These are phyloP conservation scores for Orbilia ellipsospora DNA, from an alignment of 2,329 filamentous ascomycete genomes.

Conservation along the genomic window DNA sequence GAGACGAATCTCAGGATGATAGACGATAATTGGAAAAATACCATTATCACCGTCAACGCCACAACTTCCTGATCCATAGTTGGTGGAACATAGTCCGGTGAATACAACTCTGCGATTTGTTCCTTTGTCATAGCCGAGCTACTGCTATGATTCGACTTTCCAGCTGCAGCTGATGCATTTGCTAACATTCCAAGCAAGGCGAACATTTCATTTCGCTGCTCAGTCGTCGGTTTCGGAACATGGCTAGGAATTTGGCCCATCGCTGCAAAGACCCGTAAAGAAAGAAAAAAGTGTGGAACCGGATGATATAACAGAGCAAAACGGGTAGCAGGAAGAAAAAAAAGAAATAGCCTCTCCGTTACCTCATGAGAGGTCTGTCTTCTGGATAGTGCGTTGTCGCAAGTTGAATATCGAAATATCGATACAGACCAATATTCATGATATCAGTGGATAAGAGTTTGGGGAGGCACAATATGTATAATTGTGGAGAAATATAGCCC, in stretches of 20 bases:
- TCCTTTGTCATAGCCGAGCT: slow-evolving; percentile 21
- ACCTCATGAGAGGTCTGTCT: background rate
- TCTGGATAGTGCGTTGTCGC: slow-evolving; percentile 27
- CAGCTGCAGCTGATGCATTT: slow-evolving; percentile 14
- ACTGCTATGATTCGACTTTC: background rate
- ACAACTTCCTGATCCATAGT: slow-evolving; percentile 33
- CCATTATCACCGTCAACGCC: slow-evolving; percentile 26
- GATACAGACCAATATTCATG: slow-evolving; percentile 3
- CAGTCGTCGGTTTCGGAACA: slow-evolving; percentile 48
- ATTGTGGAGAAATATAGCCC: slow-evolving; percentile 48
- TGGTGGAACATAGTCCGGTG: slow-evolving; percentile 42
- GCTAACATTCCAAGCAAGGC: slow-evolving; percentile 27
- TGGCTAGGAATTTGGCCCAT: slow-evolving; percentile 52
- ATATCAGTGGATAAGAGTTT: slow-evolving; percentile 12
- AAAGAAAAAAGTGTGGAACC: background rate
- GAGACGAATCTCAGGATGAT: slow-evolving; percentile 46
- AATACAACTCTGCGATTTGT: slow-evolving; percentile 31
- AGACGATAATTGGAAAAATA: slow-evolving; percentile 37
- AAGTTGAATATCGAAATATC: slow-evolving; percentile 17
- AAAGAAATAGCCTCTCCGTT: background rate
- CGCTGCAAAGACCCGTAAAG: background rate
- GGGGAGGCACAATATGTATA: slow-evolving; percentile 21
- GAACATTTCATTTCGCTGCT: slow-evolving; percentile 46
- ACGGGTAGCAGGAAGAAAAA: background rate
- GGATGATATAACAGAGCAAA: background rate